Base-by-base conservation (phyloP, 768 basidiomycete species). In the Lactifluus echinatus region DNA sequence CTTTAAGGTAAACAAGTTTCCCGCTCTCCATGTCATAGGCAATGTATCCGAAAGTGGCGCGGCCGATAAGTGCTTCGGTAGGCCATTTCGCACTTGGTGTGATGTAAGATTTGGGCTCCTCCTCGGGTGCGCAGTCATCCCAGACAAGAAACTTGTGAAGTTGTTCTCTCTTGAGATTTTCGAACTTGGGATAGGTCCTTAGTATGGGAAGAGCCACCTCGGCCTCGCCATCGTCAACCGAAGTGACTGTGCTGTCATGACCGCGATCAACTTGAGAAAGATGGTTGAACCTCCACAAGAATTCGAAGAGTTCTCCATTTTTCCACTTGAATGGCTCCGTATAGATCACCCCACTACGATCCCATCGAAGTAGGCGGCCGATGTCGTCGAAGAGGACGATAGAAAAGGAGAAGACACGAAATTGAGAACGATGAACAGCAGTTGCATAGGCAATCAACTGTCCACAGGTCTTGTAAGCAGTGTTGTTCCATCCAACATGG, bases 201-300 rank as follows among this genome's bases (percentile, higher is more conserved):
- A 19, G 19, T 19, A 11, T 40, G 8, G 39, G 39, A 40, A 40
- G 39, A 11, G 39, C 39, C n/a, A 19, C n/a, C 39, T 40, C 39
- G n/a, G 39, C 39, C 19, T 40, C 39, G 15, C 4, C 39, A 40
- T 40, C 39, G n/a, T 19, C n/a, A 19, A 8, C 39, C 39, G 11
- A 4, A 11, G 31, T 21, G 14, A 55, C 46, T 26, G 54, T 36
- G 8, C 15, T 14, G 17, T 55, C 54, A 8, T 47, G n/a, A 24
- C 54, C 54, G 8, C 54, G 54, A 26, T 47, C 28, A 10, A 21
- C 45, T 10, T 4, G n/a, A 6, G 54, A 55, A 2, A 48, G 19
- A 23, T 47, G 54, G 14, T 46, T 33, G 36, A 47, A 55, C 19
- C 54, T 44, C 54, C 46, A 48, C 33, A 55, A 29, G 24, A 55